Evolutionary conservation across 2,329 filamentous ascomycete genomes (phyloP).

Genomic region (Paracamarosporium sp.): DNA sequence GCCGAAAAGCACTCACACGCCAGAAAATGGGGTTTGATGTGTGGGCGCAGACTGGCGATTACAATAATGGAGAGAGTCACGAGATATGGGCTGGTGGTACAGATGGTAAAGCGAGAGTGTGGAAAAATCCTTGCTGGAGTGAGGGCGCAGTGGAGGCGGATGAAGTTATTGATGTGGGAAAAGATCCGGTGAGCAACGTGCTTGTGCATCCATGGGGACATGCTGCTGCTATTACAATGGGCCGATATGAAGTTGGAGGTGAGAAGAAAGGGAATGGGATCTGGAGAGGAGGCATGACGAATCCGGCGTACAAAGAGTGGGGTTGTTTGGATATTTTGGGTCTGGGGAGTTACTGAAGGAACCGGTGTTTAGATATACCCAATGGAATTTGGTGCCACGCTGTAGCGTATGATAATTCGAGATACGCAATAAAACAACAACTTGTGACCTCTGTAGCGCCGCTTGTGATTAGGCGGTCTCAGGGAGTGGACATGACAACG

Average conservation of each 20-base stretch:
- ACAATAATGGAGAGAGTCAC: constrained; percentile 38
- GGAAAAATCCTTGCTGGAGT: constrained; percentile 37
- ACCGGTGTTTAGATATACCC: background rate
- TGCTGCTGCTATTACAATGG: constrained; percentile 33
- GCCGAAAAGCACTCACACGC: constrained; percentile 55
- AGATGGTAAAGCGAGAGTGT: constrained; percentile 60
- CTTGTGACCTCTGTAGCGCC: background rate
- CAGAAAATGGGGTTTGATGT: constrained; percentile 66
- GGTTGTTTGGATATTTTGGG: constrained; percentile 35
- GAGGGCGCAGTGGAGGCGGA: constrained; percentile 47
- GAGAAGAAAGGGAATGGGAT: constrained; percentile 3
- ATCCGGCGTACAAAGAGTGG: constrained; percentile 24
- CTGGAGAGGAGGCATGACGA: constrained; percentile 17
- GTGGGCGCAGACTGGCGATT: constrained; percentile 38
- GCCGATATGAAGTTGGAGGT: constrained; percentile 13
- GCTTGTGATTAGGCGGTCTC: background rate
- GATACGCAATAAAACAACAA: background rate
- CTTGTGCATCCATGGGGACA: constrained; percentile 31
- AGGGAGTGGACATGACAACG: background rate
- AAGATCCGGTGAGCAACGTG: constrained; percentile 27
- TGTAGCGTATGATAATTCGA: background rate
- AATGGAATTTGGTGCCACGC: background rate
- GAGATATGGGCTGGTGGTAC: constrained; percentile 67
- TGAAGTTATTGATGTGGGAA: constrained; percentile 27
- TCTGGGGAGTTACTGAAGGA: constrained; percentile 12